Evolutionary conservation across 257 asterid species (phyloP), one percentile per base, ranked within the genome.

Genomic region (Verbascum thapsus): DNA sequence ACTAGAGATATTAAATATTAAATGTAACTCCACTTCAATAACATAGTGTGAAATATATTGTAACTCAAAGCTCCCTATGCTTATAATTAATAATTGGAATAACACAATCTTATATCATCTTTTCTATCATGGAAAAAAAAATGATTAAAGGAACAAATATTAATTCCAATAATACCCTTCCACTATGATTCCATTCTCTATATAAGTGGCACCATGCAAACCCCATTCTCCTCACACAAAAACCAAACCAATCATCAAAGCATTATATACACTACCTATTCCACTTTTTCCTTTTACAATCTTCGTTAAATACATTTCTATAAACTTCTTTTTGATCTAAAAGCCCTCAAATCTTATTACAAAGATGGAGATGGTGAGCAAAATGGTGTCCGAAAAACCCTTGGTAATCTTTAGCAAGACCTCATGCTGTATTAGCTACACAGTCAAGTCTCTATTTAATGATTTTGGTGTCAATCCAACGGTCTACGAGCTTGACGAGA

Each of bases 361-460:
- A 64, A 15, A 20, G 49, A 72, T 72, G 78, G 75, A 79, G 8
- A 73, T 49, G 11, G 69, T 75, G 10, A 68, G n/a, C 42, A 48
- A 47, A 26, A 69, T 79, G 77, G 82, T 76, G 52, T 13, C 68
- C 0, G 65, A 76, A 16, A 66, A 42, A 30, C 75, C 85, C 3
- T 75, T 79, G 53, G 85, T 79, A 70, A 72, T 79, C 50, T 79
- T 76, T 40, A 79, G 82, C 76, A 67, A 70, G 77, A 75, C 62
- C 43, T 54, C 82, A 10, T 76, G 82, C 6, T 71, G 80, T 75
- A 73, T 76, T 34, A 61, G 85, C 63, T 77, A 72, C 74, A 16
- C 82, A 1, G 53, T 79, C 30, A 69, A 59, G 63, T 40, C 80
- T 0, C 80, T 79, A 30, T 60, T 79, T 18, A 19, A 51, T 13